Conservation (phyloP, 495 filamentous ascomycete genomes). For the Penicillium turbatum region DNA sequence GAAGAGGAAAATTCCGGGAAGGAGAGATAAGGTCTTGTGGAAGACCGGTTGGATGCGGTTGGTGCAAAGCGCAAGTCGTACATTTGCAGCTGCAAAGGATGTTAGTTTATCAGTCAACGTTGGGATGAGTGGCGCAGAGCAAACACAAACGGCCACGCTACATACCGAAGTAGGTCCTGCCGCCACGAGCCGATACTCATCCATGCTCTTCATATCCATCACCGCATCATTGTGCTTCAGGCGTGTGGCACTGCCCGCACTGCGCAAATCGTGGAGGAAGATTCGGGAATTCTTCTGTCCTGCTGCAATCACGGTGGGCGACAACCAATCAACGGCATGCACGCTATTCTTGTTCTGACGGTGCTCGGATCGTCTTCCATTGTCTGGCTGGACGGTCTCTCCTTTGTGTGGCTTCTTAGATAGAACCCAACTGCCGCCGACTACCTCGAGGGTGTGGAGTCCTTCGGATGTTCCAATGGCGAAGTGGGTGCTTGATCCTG, state of each 20-base stretch:
- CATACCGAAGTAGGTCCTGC: conserved; percentile 37
- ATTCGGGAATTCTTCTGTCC: conserved; percentile 36
- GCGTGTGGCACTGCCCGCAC: conserved; percentile 28
- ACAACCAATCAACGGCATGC: conserved; percentile 40
- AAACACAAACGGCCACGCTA: background rate
- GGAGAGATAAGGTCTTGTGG: conserved; percentile 34
- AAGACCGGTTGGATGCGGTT: conserved; percentile 30
- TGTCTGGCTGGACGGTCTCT: conserved; percentile 3
- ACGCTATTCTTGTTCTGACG: conserved; percentile 11
- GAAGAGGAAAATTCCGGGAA: conserved; percentile 32
- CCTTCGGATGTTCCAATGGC: conserved; percentile 43
- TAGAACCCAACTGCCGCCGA: conserved; percentile 29
- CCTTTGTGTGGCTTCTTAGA: conserved; percentile 31
- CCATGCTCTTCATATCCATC: conserved; percentile 35
- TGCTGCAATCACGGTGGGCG: conserved; percentile 32
- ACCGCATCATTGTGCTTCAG: conserved; percentile 36
- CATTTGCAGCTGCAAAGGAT: conserved; percentile 35
- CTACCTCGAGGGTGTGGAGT: conserved; percentile 33
- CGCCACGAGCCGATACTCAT: conserved; percentile 35
- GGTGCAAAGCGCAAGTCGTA: conserved; percentile 41
- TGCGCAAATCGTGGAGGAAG: conserved; percentile 38
- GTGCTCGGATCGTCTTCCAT: background rate
- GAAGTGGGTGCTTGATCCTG: conserved; percentile 27
- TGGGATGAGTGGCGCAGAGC: too few relatives aligned
- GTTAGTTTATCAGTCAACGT: background rate